Percentiles rank a stretch among this genome's conserved stretches.
Conservation (phyloP, 371 early-diverging fungal genomes). For the Dichotomocladium elegans region DNA sequence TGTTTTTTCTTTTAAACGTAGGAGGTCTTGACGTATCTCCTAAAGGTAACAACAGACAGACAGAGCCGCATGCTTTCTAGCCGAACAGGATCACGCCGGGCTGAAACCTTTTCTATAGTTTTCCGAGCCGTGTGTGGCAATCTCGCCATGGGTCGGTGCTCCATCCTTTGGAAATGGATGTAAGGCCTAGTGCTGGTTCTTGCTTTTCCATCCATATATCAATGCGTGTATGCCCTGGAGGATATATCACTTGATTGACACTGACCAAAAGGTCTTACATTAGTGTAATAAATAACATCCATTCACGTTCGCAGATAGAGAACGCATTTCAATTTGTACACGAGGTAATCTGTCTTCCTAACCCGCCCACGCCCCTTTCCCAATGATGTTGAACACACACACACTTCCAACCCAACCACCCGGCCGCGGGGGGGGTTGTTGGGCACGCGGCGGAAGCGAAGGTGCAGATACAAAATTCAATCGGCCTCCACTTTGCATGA, state of each 20-base stretch:
- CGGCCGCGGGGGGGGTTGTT: too few species aligned
- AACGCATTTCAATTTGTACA: too few species aligned
- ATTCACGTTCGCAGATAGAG: too few species aligned
- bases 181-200: neutral
- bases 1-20: neutral
- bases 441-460: too few species aligned
- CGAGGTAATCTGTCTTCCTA: too few species aligned
- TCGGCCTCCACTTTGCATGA: neutral
- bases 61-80: neutral
- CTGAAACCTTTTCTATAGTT: conserved; percentile 4
- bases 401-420: too few species aligned
- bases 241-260: neutral
- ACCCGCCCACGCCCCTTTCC: too few species aligned
- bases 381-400: too few species aligned
- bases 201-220: neutral
- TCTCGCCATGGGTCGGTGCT: conserved; percentile 12
- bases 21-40: conserved; percentile 39
- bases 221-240: neutral
- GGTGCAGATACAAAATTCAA: too few species aligned
- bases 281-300: too few species aligned
- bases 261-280: too few species aligned
- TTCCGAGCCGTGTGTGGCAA: conserved; percentile 24
- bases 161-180: conserved; percentile 18
- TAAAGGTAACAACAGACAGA: conserved; percentile 26
- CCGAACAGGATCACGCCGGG: neutral